Conservation (phyloP, 306 rosid genomes). For the Ceratonia siliqua region DNA sequence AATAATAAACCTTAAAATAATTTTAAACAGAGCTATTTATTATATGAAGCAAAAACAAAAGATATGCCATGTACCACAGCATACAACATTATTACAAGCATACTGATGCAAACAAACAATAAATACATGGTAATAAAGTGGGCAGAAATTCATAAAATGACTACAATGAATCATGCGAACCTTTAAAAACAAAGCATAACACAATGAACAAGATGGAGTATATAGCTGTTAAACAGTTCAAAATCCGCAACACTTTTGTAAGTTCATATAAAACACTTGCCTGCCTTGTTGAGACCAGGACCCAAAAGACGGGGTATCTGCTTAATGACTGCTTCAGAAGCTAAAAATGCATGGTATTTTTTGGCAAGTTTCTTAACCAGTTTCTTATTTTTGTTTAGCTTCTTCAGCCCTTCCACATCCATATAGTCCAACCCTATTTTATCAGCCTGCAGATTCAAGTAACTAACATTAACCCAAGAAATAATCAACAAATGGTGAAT, state of each 20-base stretch:
- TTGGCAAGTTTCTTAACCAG: slow-evolving; percentile 82
- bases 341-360: slow-evolving; percentile 81
- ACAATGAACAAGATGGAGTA: not conserved
- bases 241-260: not conserved
- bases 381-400: slow-evolving; percentile 81
- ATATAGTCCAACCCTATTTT: slow-evolving; percentile 74
- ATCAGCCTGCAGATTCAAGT: slow-evolving; percentile 54
- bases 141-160: not conserved
- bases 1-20: too few species aligned
- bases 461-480: not conserved
- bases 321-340: slow-evolving; percentile 88
- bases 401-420: slow-evolving; percentile 86
- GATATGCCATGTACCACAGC: too few species aligned
- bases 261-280: slow-evolving; percentile 38
- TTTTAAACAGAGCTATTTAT: too few species aligned
- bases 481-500: too few species aligned
- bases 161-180: not conserved
- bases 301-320: slow-evolving; percentile 91
- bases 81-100: too few species aligned
- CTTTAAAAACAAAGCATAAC: not conserved
- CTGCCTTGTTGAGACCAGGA: slow-evolving; percentile 95
- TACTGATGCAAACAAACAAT: not conserved
- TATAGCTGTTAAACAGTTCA: too few species aligned
- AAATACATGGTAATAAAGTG: not conserved
- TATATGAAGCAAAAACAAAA: too few species aligned